Evolutionary conservation across 768 basidiomycete species (phyloP), one percentile per base, ranked within the genome.

Genomic region (Mycena sanguinolenta): DNA sequence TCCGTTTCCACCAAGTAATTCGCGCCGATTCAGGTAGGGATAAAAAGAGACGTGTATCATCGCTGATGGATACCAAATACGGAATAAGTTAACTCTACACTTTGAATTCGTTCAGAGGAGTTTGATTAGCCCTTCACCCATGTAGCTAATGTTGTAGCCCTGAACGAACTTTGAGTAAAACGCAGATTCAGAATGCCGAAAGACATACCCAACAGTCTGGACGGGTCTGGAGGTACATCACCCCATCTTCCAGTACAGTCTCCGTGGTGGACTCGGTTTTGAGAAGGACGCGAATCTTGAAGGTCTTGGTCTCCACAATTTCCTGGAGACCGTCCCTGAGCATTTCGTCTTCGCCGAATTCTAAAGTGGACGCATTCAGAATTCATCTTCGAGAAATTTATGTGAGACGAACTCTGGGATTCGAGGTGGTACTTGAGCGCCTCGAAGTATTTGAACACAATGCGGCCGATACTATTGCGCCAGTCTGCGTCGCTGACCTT

Each of bases 271-370:
- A 76, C 27, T 75, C 77, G 5, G 78, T 78, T 53, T 79, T 77
- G 46, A 80, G 72, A 36, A 83, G 78, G n/a, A 85, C 73, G 32
- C 83, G 82, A 28, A 84, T 36, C 65, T 78, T 79, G 77, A 84
- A 80, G 0, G 78, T 83, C 73, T 82, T 83, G 25, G 77, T 76
- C n/a, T 78, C 65, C 30, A 83, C 71, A 7, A 72, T 69, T 61
- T 85, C 82, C 28, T 75, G 76, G 44, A 85, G 75, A 13, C 83
- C 82, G 73, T 85, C 83, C 69, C 83, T 82, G 46, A 84, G 73
- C 80, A 85, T 80, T 0, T 82, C 81, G 54, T 84, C 83, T 8
- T 72, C 77, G 58, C 79, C 75, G 74, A 84, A 84, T 25, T 80
- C 82, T 73, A 28, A 6, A 57, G 23, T 9, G 28, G 7, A 9